Conservation (phyloP, 208 protist species). For the Angomonas deanei region DNA sequence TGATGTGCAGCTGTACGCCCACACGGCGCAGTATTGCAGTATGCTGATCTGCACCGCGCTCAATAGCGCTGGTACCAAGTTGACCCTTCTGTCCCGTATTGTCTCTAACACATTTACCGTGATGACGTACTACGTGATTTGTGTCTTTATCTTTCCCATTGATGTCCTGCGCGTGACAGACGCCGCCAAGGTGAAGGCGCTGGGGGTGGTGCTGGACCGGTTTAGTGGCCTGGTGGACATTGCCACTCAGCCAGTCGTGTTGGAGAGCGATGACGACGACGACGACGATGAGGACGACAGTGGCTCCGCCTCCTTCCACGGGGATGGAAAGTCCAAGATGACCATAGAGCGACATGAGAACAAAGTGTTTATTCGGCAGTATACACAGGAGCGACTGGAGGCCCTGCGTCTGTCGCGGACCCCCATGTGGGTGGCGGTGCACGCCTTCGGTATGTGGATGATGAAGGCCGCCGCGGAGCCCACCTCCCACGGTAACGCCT, state of each 20-base stretch:
- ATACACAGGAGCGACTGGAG: slow-evolving; percentile 7
- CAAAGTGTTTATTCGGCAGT: background rate
- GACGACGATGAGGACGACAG: slow-evolving; percentile 5
- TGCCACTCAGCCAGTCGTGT: slow-evolving; percentile 15
- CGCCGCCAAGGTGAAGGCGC: slow-evolving; percentile 25
- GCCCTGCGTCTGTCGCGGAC: slow-evolving; percentile 4
- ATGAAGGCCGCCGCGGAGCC: slow-evolving; percentile 38
- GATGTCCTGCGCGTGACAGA: slow-evolving; percentile 42
- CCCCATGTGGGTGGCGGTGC: slow-evolving; percentile 28
- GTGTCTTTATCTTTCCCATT: slow-evolving; percentile 63
- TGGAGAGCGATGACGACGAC: background rate
- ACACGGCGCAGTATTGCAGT: slow-evolving; percentile 40
- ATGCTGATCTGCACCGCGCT: slow-evolving; percentile 35
- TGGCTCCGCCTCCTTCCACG: background rate
- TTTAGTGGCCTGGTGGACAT: slow-evolving; percentile 32
- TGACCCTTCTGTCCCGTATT: slow-evolving; percentile 35
- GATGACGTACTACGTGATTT: slow-evolving; percentile 68
- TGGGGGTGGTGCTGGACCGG: slow-evolving; percentile 21
- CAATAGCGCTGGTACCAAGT: slow-evolving; percentile 17
- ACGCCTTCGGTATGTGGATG: slow-evolving; percentile 21
- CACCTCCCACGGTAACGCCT: slow-evolving; percentile 33
- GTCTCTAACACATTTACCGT: slow-evolving; percentile 47
- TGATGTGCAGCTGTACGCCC: slow-evolving; percentile 25
- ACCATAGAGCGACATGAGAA: background rate
- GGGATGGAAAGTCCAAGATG: background rate